Evolutionary conservation across 148 eudicot species (phyloP).

Genomic region (Simmondsia chinensis): DNA sequence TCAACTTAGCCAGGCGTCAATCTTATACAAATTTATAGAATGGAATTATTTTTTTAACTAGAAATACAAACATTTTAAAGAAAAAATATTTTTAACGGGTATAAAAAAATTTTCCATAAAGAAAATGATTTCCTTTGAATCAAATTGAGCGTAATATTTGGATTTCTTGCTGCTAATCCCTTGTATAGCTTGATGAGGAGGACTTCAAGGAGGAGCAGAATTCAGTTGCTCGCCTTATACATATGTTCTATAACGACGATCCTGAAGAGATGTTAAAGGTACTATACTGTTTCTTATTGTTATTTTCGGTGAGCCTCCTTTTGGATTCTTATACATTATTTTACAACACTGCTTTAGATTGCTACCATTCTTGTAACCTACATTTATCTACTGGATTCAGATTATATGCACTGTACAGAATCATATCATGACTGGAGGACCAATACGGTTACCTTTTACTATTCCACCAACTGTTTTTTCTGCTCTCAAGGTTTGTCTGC

Average conservation of each 20-base stretch:
- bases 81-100: too few species aligned
- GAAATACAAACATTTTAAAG: too few species aligned
- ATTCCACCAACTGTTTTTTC: slow-evolving; percentile 87
- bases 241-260: slow-evolving; percentile 81
- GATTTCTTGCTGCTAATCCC: slow-evolving; percentile 5
- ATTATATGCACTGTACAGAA: slow-evolving; percentile 76
- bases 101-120: too few species aligned
- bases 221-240: slow-evolving; percentile 94
- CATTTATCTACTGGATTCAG: slow-evolving; percentile 26
- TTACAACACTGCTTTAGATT: not conserved
- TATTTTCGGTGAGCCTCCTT: not conserved
- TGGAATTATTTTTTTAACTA: too few species aligned
- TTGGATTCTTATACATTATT: slow-evolving; percentile 1
- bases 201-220: slow-evolving; percentile 96
- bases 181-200: slow-evolving; percentile 76
- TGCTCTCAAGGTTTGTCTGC: slow-evolving; percentile 63
- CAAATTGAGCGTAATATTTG: not conserved
- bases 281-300: slow-evolving; percentile 6
- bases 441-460: slow-evolving; percentile 79
- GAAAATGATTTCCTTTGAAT: too few species aligned
- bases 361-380: too few species aligned
- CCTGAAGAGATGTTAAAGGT: slow-evolving; percentile 98
- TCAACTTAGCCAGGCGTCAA: too few species aligned
- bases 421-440: slow-evolving; percentile 87
- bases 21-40: too few species aligned